Evolutionary conservation across 176 grass and related monocot species (phyloP).

Genomic region (Zizania latifolia): DNA sequence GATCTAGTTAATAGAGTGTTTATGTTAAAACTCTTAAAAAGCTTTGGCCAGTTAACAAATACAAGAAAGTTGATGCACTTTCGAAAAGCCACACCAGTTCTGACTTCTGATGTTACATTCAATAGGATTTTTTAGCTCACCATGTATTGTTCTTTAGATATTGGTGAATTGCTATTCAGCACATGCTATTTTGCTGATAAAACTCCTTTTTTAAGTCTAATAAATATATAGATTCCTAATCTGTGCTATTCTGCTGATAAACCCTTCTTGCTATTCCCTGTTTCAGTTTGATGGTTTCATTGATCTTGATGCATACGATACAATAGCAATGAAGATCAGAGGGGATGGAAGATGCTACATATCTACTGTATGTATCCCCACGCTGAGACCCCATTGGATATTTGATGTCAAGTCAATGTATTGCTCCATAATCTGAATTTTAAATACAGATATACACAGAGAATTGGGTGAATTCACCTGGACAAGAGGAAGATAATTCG

Average conservation of each 20-base stretch:
- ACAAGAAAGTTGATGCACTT: background rate
- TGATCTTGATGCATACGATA: slow-evolving; percentile 91
- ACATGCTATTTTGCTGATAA: too few relatives aligned
- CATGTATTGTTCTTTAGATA: background rate
- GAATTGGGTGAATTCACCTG: slow-evolving; percentile 93
- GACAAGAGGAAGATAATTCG: slow-evolving; percentile 87
- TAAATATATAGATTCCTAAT: background rate
- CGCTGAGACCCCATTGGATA: background rate
- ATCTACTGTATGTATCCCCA: slow-evolving; percentile 63
- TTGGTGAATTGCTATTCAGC: background rate
- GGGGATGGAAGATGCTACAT: slow-evolving; percentile 97
- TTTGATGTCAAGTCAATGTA: slow-evolving; percentile 14
- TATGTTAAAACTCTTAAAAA: background rate
- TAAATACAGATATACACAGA: slow-evolving; percentile 87
- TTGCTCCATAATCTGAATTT: slow-evolving; percentile 14
- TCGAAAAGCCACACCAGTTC: background rate
- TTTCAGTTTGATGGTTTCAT: slow-evolving; percentile 88
- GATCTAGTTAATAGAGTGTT: background rate
- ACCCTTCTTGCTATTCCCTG: background rate
- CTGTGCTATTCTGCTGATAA: slow-evolving; percentile 3
- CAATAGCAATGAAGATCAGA: slow-evolving; percentile 88
- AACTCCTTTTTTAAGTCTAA: background rate
- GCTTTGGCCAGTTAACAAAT: background rate
- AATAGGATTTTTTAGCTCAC: background rate
- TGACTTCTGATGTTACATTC: background rate